These are phyloP conservation scores for Suhomyces vadensis DNA, from an alignment of 805 yeast genomes.

Conservation along the genomic window DNA sequence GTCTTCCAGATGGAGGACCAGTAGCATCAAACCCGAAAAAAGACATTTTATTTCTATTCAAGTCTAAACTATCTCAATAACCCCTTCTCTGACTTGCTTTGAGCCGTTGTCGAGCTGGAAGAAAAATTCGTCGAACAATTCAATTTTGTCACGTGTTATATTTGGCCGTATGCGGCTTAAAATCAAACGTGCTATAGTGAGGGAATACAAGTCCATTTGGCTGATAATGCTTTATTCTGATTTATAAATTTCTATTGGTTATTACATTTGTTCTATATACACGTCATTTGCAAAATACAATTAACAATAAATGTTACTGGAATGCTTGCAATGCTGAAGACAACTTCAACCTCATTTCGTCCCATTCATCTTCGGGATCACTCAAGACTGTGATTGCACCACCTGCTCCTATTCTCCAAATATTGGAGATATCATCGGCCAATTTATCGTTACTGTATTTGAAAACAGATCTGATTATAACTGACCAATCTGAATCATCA, in stretches of 20 bases:
- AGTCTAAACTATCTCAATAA: background rate
- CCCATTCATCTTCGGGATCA: slow-evolving; percentile 82
- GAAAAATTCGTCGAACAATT: slow-evolving; percentile 7
- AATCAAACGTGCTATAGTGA: too few species aligned
- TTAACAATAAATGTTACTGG: too few species aligned
- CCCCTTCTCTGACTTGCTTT: slow-evolving; percentile 1
- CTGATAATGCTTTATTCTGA: too few species aligned
- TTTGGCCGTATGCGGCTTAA: too few species aligned
- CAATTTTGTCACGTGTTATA: slow-evolving; percentile 1
- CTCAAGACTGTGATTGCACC: slow-evolving; percentile 95
- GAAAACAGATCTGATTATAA: slow-evolving; percentile 81
- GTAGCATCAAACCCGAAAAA: slow-evolving; percentile 65
- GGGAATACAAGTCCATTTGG: too few species aligned
- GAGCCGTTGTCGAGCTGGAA: background rate
- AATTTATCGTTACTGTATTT: slow-evolving; percentile 54
- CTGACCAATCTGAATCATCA: slow-evolving; percentile 94
- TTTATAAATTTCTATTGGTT: too few species aligned
- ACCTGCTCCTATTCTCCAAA: slow-evolving; percentile 95
- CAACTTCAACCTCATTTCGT: slow-evolving; percentile 82
- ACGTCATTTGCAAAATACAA: background rate
- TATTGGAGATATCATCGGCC: slow-evolving; percentile 20
- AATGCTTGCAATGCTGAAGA: slow-evolving; percentile 80
- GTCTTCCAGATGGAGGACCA: slow-evolving; percentile 31
- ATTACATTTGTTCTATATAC: too few species aligned
- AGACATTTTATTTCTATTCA: slow-evolving; percentile 46